Evolutionary conservation across 345 rosid genomes (phyloP).

Genomic region (Eucalyptus viminalis): DNA sequence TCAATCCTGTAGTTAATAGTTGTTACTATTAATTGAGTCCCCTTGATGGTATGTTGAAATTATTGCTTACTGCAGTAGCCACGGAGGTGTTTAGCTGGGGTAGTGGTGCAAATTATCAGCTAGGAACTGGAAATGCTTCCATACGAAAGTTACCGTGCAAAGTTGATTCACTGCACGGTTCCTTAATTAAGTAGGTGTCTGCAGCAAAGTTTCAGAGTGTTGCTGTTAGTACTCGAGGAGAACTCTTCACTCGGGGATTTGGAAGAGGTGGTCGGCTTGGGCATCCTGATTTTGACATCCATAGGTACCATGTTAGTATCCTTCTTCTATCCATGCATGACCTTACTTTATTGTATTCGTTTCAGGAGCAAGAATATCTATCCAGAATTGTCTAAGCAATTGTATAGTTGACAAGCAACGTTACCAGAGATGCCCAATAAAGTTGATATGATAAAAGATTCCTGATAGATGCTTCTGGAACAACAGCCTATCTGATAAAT

Average conservation of each 20-base stretch:
- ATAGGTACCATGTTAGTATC: constrained; percentile 36
- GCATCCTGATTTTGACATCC: constrained; percentile 97
- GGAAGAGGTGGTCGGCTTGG: constrained; percentile 99
- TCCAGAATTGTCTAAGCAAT: too few relatives aligned
- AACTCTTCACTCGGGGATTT: constrained; percentile 89
- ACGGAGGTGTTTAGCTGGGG: constrained; percentile 96
- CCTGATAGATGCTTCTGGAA: too few relatives aligned
- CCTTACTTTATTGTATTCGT: too few relatives aligned
- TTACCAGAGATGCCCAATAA: too few relatives aligned
- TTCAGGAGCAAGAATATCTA: neutral
- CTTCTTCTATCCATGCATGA: neutral
- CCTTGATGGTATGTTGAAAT: neutral
- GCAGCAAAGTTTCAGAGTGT: constrained; percentile 94
- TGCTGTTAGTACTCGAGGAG: constrained; percentile 62
- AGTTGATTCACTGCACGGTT: constrained; percentile 78
- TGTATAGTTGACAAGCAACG: too few relatives aligned
- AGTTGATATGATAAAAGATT: too few relatives aligned
- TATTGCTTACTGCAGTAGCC: constrained; percentile 27
- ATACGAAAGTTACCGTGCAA: constrained; percentile 78
- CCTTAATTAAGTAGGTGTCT: constrained; percentile 52
- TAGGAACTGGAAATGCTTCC: constrained; percentile 87
- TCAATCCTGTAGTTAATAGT: neutral
- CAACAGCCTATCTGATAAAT: too few relatives aligned
- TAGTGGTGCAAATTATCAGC: constrained; percentile 89
- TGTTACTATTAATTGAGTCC: neutral